Percentiles rank a stretch among this genome's conserved stretches.
Conservation (phyloP, 2,329 filamentous ascomycete species). For the Claviceps sp. region DNA sequence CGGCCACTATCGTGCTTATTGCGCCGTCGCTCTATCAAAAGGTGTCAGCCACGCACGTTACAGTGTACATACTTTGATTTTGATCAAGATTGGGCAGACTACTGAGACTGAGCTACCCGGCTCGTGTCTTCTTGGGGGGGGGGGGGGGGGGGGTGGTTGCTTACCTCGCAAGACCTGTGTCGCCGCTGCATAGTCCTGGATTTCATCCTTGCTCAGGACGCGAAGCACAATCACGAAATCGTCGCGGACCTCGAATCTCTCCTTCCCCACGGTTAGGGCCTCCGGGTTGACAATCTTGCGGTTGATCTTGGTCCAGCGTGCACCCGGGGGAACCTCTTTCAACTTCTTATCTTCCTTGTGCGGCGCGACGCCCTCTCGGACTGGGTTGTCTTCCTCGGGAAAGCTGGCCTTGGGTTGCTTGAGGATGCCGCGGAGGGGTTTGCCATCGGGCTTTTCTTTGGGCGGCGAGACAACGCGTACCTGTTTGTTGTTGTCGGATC, state of each 20-base stretch:
- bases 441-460: conserved; percentile 46
- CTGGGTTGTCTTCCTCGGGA: conserved; percentile 70
- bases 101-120: too few relatives aligned
- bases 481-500: conserved; percentile 32
- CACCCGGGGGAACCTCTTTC: conserved; percentile 60
- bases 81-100: too few relatives aligned
- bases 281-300: conserved; percentile 80
- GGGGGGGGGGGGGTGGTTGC: conserved; percentile 12
- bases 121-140: too few relatives aligned
- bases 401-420: conserved; percentile 73
- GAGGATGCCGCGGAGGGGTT: conserved; percentile 70
- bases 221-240: conserved; percentile 89
- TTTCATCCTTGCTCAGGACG: conserved; percentile 78
- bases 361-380: conserved; percentile 85
- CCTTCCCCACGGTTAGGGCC: conserved; percentile 72
- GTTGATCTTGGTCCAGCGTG: conserved; percentile 88
- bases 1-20: conserved; percentile 22
- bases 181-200: conserved; percentile 70
- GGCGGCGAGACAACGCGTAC: conserved; percentile 65
- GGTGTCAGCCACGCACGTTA: not conserved
- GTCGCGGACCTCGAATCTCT: conserved; percentile 81
- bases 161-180: conserved; percentile 72
- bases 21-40: conserved; percentile 17
- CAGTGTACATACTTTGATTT: too few relatives aligned
- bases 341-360: conserved; percentile 69